Conservation (phyloP, 192 early-diverging fungal genomes). For the Backusella liffmaniae region DNA sequence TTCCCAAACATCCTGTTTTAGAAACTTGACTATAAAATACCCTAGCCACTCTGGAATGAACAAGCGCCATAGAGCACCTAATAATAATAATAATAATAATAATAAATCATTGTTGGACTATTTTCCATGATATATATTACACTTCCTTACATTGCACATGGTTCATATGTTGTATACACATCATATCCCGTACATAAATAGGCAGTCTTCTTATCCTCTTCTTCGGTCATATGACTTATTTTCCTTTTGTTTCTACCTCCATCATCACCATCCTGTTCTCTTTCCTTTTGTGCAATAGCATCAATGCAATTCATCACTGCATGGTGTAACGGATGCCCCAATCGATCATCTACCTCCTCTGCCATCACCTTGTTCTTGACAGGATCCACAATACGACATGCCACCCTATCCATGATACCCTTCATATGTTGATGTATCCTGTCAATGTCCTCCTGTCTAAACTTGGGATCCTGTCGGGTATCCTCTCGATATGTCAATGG, state of each 20-base stretch:
- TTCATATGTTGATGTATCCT: slow-evolving; percentile 40
- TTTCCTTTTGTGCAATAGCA: slow-evolving; percentile 58
- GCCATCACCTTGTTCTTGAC: slow-evolving; percentile 47
- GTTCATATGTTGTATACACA: slow-evolving; percentile 78
- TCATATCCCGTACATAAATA: slow-evolving; percentile 87
- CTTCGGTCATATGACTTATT: slow-evolving; percentile 20
- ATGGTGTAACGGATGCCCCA: slow-evolving; percentile 70
- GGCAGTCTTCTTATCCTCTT: slow-evolving; percentile 13
- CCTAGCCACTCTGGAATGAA: slow-evolving; percentile 88
- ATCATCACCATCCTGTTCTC: slow-evolving; percentile 4
- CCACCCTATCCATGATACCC: slow-evolving; percentile 19
- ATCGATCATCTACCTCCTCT: slow-evolving; percentile 47
- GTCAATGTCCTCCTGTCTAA: slow-evolving; percentile 40
- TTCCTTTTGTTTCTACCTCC: slow-evolving; percentile 16
- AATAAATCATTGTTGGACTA: background rate
- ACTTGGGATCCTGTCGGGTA: slow-evolving; percentile 41
- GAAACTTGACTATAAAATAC: slow-evolving; percentile 74
- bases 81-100: slow-evolving; percentile 9
- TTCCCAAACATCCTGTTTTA: slow-evolving; percentile 54
- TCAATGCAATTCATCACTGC: slow-evolving; percentile 80
- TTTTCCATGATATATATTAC: background rate
- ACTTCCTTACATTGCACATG: slow-evolving; percentile 77
- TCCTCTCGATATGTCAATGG: slow-evolving; percentile 76
- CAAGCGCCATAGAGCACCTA: slow-evolving; percentile 88
- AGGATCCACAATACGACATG: slow-evolving; percentile 58